A percentile compares a stretch with the other conserved stretches of the same genome.
These are phyloP conservation scores for Fusarium tricinctum DNA, from an alignment of 2,329 filamentous ascomycete species.

Conservation along the genomic window DNA sequence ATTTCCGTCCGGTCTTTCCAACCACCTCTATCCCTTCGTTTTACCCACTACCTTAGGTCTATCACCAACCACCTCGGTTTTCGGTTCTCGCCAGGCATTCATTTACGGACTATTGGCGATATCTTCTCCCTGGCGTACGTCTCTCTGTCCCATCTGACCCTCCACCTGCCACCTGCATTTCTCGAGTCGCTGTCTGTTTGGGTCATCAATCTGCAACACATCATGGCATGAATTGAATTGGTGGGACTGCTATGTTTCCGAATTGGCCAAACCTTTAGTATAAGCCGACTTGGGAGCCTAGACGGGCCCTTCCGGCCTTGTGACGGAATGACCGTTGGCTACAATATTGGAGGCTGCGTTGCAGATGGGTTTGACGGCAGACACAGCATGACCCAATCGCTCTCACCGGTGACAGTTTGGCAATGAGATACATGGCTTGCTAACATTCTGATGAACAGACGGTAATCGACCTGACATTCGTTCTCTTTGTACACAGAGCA, in stretches of 20 bases:
- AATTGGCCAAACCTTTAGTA: constrained; percentile 29
- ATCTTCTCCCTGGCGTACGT: constrained; percentile 50
- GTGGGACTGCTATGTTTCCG: constrained; percentile 30
- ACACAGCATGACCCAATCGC: constrained; percentile 21
- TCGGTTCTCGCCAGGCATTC: constrained; percentile 43
- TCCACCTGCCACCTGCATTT: constrained; percentile 42
- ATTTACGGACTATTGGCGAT: constrained; percentile 49
- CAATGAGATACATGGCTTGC: constrained; percentile 23
- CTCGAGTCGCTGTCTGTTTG: constrained; percentile 29
- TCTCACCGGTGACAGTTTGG: constrained; percentile 22
- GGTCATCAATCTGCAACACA: constrained; percentile 33
- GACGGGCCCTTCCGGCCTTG: constrained; percentile 31
- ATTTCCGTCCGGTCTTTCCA: constrained; percentile 57
- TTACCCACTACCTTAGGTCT: constrained; percentile 32
- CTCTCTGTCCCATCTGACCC: constrained; percentile 39
- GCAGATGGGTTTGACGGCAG: constrained; percentile 23
- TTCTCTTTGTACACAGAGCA: constrained; percentile 43
- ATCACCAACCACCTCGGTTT: constrained; percentile 45
- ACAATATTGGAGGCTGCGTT: constrained; percentile 43
- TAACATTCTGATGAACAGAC: constrained; percentile 45
- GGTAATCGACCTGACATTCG: constrained; percentile 34
- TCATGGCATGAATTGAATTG: constrained; percentile 45
- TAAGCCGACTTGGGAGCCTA: constrained; percentile 3
- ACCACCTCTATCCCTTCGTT: constrained; percentile 43
- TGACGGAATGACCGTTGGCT: constrained; percentile 42